Percentiles rank a stretch among this genome's conserved stretches.
phyloP scores from a whole-genome alignment of 1,139 yeast genomes.

The Lodderomyces beijingensis region DNA sequence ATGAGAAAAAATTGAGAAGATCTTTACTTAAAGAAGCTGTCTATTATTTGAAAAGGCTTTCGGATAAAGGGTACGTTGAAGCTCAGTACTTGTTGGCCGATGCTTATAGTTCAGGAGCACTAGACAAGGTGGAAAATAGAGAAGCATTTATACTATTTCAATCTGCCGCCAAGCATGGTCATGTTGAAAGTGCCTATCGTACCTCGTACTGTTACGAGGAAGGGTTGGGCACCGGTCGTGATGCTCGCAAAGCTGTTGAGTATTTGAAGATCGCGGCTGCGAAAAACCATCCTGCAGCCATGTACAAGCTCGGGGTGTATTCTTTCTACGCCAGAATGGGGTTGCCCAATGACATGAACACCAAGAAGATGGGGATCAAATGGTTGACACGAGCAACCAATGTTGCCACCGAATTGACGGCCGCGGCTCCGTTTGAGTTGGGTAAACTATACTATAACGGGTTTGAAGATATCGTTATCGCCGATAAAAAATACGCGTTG shows the following conservation, averaged over 20 bases:
- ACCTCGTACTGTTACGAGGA: conserved; percentile 90
- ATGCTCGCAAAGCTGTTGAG: conserved; percentile 80
- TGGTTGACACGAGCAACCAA: conserved; percentile 90
- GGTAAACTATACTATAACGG: conserved; percentile 84
- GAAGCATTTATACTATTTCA: conserved; percentile 78
- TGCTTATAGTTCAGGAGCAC: conserved; percentile 80
- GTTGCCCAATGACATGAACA: conserved; percentile 57
- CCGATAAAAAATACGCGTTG: conserved; percentile 79
- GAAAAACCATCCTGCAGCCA: conserved; percentile 90
- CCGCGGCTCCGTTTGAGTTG: conserved; percentile 90
- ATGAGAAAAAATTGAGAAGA: conserved; percentile 33
- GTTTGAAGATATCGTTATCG: conserved; percentile 79
- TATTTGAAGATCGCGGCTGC: conserved; percentile 85
- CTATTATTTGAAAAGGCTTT: conserved; percentile 61
- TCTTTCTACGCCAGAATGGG: conserved; percentile 87
- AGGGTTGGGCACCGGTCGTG: conserved; percentile 89
- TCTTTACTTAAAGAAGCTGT: conserved; percentile 74
- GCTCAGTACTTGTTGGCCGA: conserved; percentile 91
- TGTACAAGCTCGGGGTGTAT: conserved; percentile 86
- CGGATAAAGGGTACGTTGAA: conserved; percentile 80
- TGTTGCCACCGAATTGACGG: conserved; percentile 76
- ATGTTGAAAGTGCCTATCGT: conserved; percentile 85
- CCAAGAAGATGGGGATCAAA: conserved; percentile 83
- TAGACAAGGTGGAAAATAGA: conserved; percentile 76
- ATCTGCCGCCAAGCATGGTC: conserved; percentile 90